Evolutionary conservation across 2,329 filamentous ascomycete species (phyloP).

Genomic region (Beauveria brongniartii): DNA sequence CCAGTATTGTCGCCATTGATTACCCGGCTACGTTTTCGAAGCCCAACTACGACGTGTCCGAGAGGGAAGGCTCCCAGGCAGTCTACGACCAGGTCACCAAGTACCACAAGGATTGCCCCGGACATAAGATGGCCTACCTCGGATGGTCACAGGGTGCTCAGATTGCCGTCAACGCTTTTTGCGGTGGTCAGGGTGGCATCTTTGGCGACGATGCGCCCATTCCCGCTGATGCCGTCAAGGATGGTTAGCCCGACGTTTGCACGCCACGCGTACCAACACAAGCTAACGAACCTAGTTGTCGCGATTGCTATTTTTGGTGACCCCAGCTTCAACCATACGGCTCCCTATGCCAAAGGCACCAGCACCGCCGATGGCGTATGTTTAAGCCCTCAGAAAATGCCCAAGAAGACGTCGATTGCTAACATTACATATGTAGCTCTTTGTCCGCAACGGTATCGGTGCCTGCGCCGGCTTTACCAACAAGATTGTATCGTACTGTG

Average conservation of each 20-base stretch:
- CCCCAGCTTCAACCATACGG: constrained; percentile 29
- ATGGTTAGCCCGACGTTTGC: constrained; percentile 21
- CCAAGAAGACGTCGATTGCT: background rate
- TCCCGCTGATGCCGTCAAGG: constrained; percentile 20
- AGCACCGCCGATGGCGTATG: constrained; percentile 30
- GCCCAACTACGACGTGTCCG: constrained; percentile 27
- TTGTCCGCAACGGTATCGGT: constrained; percentile 26
- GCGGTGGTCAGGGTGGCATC: constrained; percentile 24
- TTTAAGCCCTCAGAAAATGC: background rate
- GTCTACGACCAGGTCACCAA: constrained; percentile 23
- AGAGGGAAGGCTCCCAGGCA: constrained; percentile 23
- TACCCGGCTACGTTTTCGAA: constrained; percentile 30
- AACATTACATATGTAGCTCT: constrained; percentile 22
- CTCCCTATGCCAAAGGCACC: constrained; percentile 29
- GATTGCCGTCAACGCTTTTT: constrained; percentile 28
- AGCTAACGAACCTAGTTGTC: constrained; percentile 25
- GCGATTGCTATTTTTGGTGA: constrained; percentile 34
- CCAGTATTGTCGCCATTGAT: constrained; percentile 25
- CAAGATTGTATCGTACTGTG: constrained; percentile 33
- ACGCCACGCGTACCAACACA: background rate
- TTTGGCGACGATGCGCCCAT: constrained; percentile 23
- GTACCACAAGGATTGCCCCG: constrained; percentile 28
- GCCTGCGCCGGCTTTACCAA: constrained; percentile 28
- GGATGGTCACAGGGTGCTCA: constrained; percentile 38
- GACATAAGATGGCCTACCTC: constrained; percentile 32